Evolutionary conservation across 1,284 basidiomycete genomes (phyloP), one percentile per base, ranked within the genome.

Genomic region (Phylloboletellus chloephorus): DNA sequence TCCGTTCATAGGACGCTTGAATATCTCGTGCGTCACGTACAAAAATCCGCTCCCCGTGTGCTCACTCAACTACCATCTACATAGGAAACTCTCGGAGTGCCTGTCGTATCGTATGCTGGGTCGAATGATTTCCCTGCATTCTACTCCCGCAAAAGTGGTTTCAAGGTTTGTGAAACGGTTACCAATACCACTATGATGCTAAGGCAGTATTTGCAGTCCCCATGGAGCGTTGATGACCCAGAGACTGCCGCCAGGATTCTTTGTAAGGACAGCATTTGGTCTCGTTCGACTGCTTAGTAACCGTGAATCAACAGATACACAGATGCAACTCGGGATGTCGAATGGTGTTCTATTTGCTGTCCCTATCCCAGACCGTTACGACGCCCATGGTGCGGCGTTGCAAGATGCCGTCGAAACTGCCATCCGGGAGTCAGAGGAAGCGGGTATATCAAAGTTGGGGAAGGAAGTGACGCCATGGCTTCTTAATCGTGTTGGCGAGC

Each of bases 401-500:
- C 93, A 98, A 64, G 59, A 69, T 19, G 79, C 83, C 0, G 89
- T 98, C 4, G 85, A 96, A 47, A 81, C 80, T 56, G 95, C 96
- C 3, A 77, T 98, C 0, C 60, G 63, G 15, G 95, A 98, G 63
- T 86, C 88, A 7, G 81, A 89, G 49, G 74, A 78, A 49, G 84
- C 83, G 50, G 92, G 93, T 0, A 72, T 97, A 36, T 85, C 78
- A 56, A 82, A 74, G 52, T 68, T 72, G 10, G 96, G 96, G 5
- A 98, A 97, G 57, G 87, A 92, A 49, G 93, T 80, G 8, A 98
- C 96, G 1, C 96, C 96, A 3, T 98, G 95, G 95, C 71, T 99
- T 9, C 71, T 99, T 21, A 73, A 76, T 43, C 79, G 94, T 13
- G 85, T 98, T 2, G 76, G 77, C 7, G 84, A 97, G 60, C 69